Base-by-base conservation (phyloP, 352 stramenopile species). In the Phytophthora vignae region DNA sequence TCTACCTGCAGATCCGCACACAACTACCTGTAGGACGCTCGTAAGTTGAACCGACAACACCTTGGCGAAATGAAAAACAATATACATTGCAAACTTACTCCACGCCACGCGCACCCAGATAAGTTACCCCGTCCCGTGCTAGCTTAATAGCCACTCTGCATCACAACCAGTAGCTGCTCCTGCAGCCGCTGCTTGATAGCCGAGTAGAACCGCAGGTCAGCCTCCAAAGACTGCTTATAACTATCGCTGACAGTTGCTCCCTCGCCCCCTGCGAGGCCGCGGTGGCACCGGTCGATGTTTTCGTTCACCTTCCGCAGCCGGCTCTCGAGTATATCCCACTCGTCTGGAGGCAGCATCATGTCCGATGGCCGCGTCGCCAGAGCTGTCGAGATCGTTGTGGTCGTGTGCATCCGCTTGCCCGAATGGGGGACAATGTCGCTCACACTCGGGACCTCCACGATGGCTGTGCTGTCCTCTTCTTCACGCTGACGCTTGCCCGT, bases 171-270 rank as follows among this genome's bases (percentile, higher is more conserved):
- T 22, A 93, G 65, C 29, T 93, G 83, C 71, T 91, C 82, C 59
- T 93, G 85, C 40, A 93, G 73, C 8, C 81, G 81, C 67, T 91
- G 84, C 66, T 93, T 93, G 69, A 93, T 93, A 46, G 83, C 82
- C 1, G 81, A 82, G 71, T 90, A 93, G 65, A 93, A 93, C 3
- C 78, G 78, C 49, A 93, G 63, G 61, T 93, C 85, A 12, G 74
- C 73, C 52, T 93, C 85, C 56, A 93, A 59, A 36, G 77, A 86
- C 64, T 85, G 73, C 27, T 86, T 84, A 50, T 93, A 84, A 57
- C 67, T 80, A 29, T 85, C 80, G 68, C 79, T 85, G 49, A 90
- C 64, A 31, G 74, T 87, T 8, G 54, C 77, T 42, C 29, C 29
- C 4, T 90, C 84, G 25, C 72, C 54, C 48, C 77, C 79, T 56